Percentiles rank a stretch among this genome's conserved stretches.
These are phyloP conservation scores for Musa schizocarpa DNA, from an alignment of 176 grass and related monocot genomes.

Conservation along the genomic window DNA sequence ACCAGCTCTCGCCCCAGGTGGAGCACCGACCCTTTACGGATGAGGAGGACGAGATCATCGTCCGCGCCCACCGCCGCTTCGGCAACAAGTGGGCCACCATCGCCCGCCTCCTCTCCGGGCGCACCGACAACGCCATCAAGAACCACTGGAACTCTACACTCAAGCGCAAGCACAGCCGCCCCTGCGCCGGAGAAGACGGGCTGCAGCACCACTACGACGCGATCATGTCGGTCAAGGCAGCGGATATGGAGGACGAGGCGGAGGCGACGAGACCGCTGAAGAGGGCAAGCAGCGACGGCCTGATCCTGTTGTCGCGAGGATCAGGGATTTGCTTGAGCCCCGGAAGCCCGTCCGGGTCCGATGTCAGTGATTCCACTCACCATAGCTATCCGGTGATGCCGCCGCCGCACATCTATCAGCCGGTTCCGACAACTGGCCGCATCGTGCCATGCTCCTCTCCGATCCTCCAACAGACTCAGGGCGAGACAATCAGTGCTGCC, in stretches of 20 bases:
- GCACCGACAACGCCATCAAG: constrained; percentile 70
- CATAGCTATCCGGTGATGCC: background rate
- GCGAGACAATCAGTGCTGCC: background rate
- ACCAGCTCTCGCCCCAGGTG: constrained; percentile 28
- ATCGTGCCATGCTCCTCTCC: constrained; percentile 33
- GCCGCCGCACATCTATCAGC: constrained; percentile 32
- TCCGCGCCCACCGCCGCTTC: constrained; percentile 43
- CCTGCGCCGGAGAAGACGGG: background rate
- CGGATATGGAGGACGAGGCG: background rate
- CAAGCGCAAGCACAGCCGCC: constrained; percentile 41
- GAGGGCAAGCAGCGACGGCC: constrained; percentile 27
- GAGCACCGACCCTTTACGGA: constrained; percentile 54
- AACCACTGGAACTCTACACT: constrained; percentile 77
- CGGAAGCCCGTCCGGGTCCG: constrained; percentile 41
- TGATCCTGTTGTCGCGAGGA: background rate
- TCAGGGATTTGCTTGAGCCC: constrained; percentile 11
- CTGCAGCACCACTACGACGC: background rate
- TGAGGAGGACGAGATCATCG: constrained; percentile 58
- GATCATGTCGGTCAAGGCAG: background rate
- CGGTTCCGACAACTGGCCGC: constrained; percentile 36
- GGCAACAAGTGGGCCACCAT: constrained; percentile 72
- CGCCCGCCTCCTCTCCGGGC: constrained; percentile 51
- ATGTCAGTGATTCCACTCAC: constrained; percentile 50
- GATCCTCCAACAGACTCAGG: background rate
- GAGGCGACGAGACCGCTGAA: constrained; percentile 27